These are phyloP conservation scores for Candolleomyces eurysporus DNA, from an alignment of 768 basidiomycete genomes.

Conservation along the genomic window DNA sequence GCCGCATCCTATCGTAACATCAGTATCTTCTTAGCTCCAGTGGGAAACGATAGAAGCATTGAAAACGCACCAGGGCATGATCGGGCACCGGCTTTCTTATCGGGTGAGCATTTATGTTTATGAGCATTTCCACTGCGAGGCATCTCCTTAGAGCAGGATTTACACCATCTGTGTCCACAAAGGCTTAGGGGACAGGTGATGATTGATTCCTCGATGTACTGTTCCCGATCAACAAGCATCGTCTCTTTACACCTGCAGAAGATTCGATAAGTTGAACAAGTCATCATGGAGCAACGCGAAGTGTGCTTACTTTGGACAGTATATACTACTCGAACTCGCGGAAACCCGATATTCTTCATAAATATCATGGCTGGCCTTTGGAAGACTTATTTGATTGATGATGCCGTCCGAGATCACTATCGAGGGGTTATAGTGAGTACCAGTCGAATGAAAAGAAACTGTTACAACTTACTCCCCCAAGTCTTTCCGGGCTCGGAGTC, in stretches of 20 bases:
- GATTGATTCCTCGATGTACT: slow-evolving; percentile 2
- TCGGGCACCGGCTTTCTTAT: background rate
- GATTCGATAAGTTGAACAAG: background rate
- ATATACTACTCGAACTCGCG: background rate
- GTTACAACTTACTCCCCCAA: background rate
- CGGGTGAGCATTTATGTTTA: slow-evolving; percentile 4
- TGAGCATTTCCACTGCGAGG: background rate
- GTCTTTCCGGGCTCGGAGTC: too few species aligned
- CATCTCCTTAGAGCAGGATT: background rate
- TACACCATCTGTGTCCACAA: slow-evolving; percentile 6
- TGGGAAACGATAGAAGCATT: background rate
- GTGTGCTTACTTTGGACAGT: slow-evolving; percentile 6
- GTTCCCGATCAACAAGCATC: slow-evolving; percentile 6
- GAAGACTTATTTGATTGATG: background rate
- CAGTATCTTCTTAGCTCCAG: background rate
- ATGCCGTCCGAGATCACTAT: slow-evolving; percentile 1
- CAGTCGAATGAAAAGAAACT: background rate
- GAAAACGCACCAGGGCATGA: slow-evolving; percentile 5
- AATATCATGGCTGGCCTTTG: background rate
- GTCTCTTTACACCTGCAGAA: slow-evolving; percentile 5
- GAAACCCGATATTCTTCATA: slow-evolving; percentile 3
- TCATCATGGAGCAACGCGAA: background rate
- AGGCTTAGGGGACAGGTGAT: slow-evolving; percentile 3
- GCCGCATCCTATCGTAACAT: background rate
- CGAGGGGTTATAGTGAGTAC: background rate